Base-by-base conservation (phyloP, 306 rosid species). In the Delonix regia region DNA sequence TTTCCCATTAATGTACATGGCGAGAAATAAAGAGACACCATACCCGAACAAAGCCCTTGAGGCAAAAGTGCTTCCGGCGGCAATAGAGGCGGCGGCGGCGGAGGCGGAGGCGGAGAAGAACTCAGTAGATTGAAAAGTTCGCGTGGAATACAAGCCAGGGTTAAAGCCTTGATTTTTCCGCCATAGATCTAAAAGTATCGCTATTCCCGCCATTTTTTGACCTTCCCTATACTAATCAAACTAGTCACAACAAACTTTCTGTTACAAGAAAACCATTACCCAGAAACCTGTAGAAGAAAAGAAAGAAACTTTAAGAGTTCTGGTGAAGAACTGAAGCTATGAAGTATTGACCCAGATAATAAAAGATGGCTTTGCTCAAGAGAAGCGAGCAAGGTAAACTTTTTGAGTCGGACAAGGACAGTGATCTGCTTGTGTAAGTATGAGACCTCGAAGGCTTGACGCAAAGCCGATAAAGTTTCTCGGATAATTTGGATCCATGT, bases 141-240 rank as follows among this genome's bases (percentile, higher is more conserved):
- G 81, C 28, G 88, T 24, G 15, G 87, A 27, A 67, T 22, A 41
- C 21, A 83, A 61, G 62, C 36, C 79, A 44, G 81, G 63, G 30
- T 81, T 87, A 39, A 81, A 68, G 82, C 60, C 77, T 72, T 87
- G 89, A 44, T 83, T 89, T 77, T 85, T 91, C 83, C 77, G 87
- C 85, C 92, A 80, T 61, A 89, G 93, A 93, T 95, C 98, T 85
- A 88, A 72, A 21, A 91, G 71, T 80, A 88, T 36, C 65, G 94
- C 83, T 79, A 95, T 74, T 81, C 98, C 99, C 79, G 85, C 91
- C 99, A 95, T 95, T 75, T 79, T 60, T 63, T 28, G 34, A 62
- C 82, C 79, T 76, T 67, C 19, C 27, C 65, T 65, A 11, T 12
- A 38, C 61, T 59, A 47, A 69, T 81, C 36, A 81, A 6, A 11